Evolutionary conservation across 2,329 filamentous ascomycete species (phyloP), one percentile per base, ranked within the genome.

Genomic region (Xylaria sp.): DNA sequence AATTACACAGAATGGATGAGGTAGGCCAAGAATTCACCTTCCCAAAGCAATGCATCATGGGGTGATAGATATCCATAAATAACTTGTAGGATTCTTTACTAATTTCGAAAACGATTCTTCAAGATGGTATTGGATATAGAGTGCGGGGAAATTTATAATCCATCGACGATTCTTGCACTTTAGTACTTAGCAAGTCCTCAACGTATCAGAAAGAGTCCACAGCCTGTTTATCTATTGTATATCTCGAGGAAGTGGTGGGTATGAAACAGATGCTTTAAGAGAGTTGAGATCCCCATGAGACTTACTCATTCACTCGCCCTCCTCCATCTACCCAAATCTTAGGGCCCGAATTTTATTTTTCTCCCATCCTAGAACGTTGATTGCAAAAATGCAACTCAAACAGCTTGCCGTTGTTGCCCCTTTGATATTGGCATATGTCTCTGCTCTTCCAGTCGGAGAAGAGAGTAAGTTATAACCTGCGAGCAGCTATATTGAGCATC

Each of bases 321-420:
- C 49, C 42, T 42, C 48, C 28, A 48, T 42, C 44, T 23, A 56
- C 36, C 10, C 9, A 54, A 28, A 20, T 5, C 6, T 17, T n/a
- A 26, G 5, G 17, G 46, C 23, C 26, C 36, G 2, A 44, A 36
- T 40, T 38, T 36, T 38, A 4, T 51, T 33, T 31, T 42, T 33
- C 17, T 42, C 23, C 23, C n/a, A 44, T 13, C 6, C 11, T 13
- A 15, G 46, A n/a, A 38, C 48, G 20, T 44, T 26, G 38, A 57
- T 54, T 36, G 13, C 60, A 57, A 66, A 58, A 13, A 74, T 74
- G 72, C 71, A 74, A 38, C 54, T 74, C 42, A 73, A 72, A 48
- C 68, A 70, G 36, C 44, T 73, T 46, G 66, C 71, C 33, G 17
- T 71, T 26, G 46, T 73, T 38, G 68, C 66, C 15, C 65, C 72